Evolutionary conservation across 2,329 filamentous ascomycete species (phyloP), one percentile per base, ranked within the genome.

Genomic region (Rhexocercosporidium sp.): DNA sequence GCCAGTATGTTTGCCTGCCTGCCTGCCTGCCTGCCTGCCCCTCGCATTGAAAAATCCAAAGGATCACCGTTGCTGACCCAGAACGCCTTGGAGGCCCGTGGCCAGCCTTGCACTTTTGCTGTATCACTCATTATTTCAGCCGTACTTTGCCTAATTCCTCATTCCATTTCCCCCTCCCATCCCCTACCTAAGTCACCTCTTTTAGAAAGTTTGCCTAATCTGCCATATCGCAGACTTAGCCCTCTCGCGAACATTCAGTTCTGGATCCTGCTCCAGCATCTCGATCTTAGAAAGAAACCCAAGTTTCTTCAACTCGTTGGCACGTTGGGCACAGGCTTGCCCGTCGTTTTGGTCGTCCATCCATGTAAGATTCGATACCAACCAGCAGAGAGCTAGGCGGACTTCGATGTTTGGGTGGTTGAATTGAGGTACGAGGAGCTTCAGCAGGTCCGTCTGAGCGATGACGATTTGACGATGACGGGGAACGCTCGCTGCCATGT

Each of bases 331-430:
- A 69, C 91, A 92, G 11, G 86, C 87, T 25, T 84, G 81, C 22
- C 83, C 81, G 72, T 97, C 94, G 34, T 80, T 84, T 7, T 86
- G 84, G 73, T 95, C 90, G 69, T 97, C 94, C 69, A 90, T 85
- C 84, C 91, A 96, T 0, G 92, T 92, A 51, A 99, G 85, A 77
- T 97, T 97, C 77, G 90, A 92, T 53, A 96, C 85, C 51, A 97
- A 84, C 85, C 94, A 95, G 71, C 93, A 93, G 72, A 96, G 88
- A 54, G 90, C 90, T 22, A 90, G 85, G 6, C 95, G 89, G 7
- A 99, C 90, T 49, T 91, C 88, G 54, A 87, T 86, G 75, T 92
- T 88, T 51, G 88, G 86, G 78, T 93, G 92, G 54, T 83, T 86
- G 73, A 96, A 92, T 65, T 97, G 89, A 18, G 87, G 87, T 9